Evolutionary conservation across 2,329 filamentous ascomycete genomes (phyloP).

Genomic region (Aspergillus pseudoviridinutans): DNA sequence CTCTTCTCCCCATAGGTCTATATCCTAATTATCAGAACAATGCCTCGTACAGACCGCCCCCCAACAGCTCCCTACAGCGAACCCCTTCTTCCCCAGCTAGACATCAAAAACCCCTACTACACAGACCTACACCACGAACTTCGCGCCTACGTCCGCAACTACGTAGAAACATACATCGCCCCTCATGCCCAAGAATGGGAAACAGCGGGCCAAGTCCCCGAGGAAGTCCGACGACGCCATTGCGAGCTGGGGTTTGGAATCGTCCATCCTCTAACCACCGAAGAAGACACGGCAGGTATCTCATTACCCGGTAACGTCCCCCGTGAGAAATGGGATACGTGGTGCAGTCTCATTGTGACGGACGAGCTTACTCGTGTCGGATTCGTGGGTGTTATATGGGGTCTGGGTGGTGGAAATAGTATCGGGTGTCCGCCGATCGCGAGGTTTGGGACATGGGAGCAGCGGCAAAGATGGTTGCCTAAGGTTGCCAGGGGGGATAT

Average conservation of each 20-base stretch:
- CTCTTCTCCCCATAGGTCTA: not conserved
- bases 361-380: conserved; percentile 56
- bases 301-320: conserved; percentile 45
- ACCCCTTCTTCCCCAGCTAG: conserved; percentile 46
- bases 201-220: conserved; percentile 50
- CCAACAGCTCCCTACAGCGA: conserved; percentile 38
- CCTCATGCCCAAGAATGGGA: conserved; percentile 64
- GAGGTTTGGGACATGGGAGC: conserved; percentile 57
- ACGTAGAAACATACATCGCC: conserved; percentile 56
- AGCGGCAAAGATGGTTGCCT: conserved; percentile 57
- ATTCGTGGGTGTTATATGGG: conserved; percentile 55
- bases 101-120: conserved; percentile 53
- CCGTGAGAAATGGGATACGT: conserved; percentile 51
- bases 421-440: conserved; percentile 64
- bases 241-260: conserved; percentile 39
- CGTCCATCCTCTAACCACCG: conserved; percentile 34
- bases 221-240: conserved; percentile 36
- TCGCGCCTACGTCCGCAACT: conserved; percentile 54
- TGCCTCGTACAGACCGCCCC: conserved; percentile 17
- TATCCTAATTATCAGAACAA: not conserved
- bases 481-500: conserved; percentile 56
- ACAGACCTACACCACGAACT: conserved; percentile 58
- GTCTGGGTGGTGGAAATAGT: conserved; percentile 55
- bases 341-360: conserved; percentile 52
- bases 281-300: conserved; percentile 38